Evolutionary conservation across 2,329 filamentous ascomycete species (phyloP).

Genomic region (Camillea tinctor): DNA sequence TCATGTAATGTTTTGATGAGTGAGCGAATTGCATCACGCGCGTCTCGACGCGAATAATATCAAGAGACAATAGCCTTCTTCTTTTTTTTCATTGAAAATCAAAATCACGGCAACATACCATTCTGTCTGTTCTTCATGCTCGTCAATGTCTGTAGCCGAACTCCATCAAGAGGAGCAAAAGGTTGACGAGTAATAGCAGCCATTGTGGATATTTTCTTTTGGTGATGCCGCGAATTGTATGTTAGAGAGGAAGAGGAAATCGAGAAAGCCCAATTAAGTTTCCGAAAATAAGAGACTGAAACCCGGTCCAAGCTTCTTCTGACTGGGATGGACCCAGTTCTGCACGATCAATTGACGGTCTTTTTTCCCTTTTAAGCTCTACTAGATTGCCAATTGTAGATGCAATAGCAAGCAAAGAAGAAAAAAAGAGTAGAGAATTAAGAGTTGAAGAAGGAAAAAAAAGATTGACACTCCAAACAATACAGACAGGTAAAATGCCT

Average conservation of each 20-base stretch:
- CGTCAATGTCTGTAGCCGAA: conserved; percentile 68
- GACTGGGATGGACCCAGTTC: neutral
- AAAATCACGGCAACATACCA: conserved; percentile 46
- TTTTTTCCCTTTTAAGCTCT: neutral
- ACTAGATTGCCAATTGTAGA: too few relatives aligned
- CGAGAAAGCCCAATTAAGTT: conserved; percentile 13
- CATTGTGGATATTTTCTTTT: conserved; percentile 42
- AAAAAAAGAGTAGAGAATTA: neutral
- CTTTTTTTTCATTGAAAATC: neutral
- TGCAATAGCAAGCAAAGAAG: too few relatives aligned
- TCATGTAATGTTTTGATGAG: conserved; percentile 1
- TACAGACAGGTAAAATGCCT: neutral
- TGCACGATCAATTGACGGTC: neutral
- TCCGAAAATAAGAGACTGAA: neutral
- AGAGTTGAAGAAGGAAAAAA: neutral
- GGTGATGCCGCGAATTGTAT: conserved; percentile 7
- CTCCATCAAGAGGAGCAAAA: conserved; percentile 69
- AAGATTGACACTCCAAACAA: conserved; percentile 4
- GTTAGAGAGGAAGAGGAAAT: conserved; percentile 7
- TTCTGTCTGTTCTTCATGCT: conserved; percentile 78
- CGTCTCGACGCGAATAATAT: neutral
- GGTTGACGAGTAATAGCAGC: conserved; percentile 64
- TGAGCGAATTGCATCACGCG: neutral
- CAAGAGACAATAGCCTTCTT: neutral
- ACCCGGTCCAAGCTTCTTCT: neutral